Percentiles rank a stretch among this genome's conserved stretches.
Conservation (phyloP, 2,329 filamentous ascomycete genomes). For the Alternaria conjuncta region DNA sequence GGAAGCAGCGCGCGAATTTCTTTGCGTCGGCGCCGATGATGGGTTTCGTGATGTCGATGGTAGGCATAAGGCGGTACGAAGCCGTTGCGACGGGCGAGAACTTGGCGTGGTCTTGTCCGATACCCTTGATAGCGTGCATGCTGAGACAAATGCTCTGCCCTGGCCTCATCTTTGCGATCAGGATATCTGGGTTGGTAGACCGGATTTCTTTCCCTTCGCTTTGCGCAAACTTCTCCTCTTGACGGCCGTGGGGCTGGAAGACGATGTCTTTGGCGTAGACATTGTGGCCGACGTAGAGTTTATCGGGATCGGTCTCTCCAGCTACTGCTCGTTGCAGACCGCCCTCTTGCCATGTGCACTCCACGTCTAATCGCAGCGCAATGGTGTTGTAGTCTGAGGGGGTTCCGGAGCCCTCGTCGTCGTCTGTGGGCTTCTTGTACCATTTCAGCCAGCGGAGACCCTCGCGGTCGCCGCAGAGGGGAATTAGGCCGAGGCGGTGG, state of each 20-base stretch:
- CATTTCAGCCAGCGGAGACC: conserved; percentile 84
- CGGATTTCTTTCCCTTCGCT: conserved; percentile 67
- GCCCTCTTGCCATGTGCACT: conserved; percentile 79
- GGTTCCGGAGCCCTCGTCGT: conserved; percentile 47
- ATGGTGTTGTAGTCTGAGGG: conserved; percentile 86
- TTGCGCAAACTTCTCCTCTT: conserved; percentile 42
- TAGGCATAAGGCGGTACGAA: conserved; percentile 87
- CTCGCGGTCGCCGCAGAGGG: conserved; percentile 78
- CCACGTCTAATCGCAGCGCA: conserved; percentile 75
- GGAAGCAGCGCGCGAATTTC: conserved; percentile 92
- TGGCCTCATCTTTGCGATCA: conserved; percentile 92
- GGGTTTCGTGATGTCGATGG: conserved; percentile 81
- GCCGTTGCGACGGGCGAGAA: conserved; percentile 96
- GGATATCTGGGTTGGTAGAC: conserved; percentile 87
- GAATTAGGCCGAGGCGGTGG: conserved; percentile 87
- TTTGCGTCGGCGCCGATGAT: conserved; percentile 86
- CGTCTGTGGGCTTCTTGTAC: conserved; percentile 72
- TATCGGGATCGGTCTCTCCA: conserved; percentile 78
- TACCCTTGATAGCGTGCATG: conserved; percentile 94
- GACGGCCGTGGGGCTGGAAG: conserved; percentile 75
- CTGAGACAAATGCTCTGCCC: conserved; percentile 85
- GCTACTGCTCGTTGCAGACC: conserved; percentile 63
- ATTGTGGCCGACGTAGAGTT: conserved; percentile 85
- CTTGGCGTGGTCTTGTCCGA: conserved; percentile 93
- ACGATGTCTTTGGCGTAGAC: conserved; percentile 64